These are phyloP conservation scores for Hypseocharis bilobata DNA, from an alignment of 441 rosid species.

Conservation along the genomic window DNA sequence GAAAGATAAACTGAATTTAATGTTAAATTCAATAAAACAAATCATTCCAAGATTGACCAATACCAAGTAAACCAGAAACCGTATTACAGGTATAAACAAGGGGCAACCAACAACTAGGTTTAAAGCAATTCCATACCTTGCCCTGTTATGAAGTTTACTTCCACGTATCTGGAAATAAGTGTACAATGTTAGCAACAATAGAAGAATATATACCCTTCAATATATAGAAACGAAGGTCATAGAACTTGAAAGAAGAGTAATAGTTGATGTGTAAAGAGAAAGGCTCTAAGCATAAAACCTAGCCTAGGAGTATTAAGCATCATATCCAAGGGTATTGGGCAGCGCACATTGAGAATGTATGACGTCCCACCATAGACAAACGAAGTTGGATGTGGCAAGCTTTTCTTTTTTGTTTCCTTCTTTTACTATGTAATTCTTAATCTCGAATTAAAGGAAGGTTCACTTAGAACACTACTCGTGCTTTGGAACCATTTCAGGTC, in stretches of 20 bases:
- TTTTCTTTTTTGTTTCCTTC: background rate
- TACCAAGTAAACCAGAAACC: background rate
- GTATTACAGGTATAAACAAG: background rate
- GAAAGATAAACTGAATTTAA: background rate
- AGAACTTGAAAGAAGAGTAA: background rate
- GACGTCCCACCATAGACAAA: background rate
- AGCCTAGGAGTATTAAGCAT: too few species aligned
- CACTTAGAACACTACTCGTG: too few species aligned
- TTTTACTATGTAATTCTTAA: background rate
- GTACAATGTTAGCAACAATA: conserved; percentile 8
- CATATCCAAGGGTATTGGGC: background rate
- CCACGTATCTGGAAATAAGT: conserved; percentile 65
- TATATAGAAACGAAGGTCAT: background rate
- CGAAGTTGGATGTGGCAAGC: background rate
- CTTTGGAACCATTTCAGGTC: background rate
- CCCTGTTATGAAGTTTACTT: conserved; percentile 81
- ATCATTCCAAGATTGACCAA: background rate
- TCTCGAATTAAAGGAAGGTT: background rate
- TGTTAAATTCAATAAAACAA: background rate
- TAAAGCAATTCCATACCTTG: conserved; percentile 52
- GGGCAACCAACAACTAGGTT: conserved; percentile 8
- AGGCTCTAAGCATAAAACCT: background rate
- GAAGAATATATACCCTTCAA: too few species aligned
- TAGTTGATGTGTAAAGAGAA: background rate
- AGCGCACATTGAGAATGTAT: background rate